Base-by-base conservation (phyloP, 2,329 filamentous ascomycete species). In the Exophiala alcalophila region DNA sequence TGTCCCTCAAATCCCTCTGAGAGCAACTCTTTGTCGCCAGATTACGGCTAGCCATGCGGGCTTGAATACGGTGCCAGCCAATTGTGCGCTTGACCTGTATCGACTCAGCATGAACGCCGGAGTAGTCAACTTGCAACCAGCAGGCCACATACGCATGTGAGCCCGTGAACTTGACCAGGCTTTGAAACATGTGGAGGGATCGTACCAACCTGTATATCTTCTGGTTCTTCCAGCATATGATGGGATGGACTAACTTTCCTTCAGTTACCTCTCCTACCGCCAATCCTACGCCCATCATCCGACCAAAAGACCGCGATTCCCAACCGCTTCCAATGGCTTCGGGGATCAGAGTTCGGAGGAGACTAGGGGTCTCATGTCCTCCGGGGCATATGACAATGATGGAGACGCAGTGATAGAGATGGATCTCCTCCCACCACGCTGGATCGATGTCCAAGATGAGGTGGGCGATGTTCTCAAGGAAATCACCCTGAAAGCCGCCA, bases 221-320 rank as follows among this genome's bases (percentile, higher is more conserved):
- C 28, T 23, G 28, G 20, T 23, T n/a, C n/a, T n/a, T n/a, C n/a
- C n/a, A n/a, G n/a, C n/a, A n/a, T n/a, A n/a, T n/a, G n/a, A n/a
- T n/a, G n/a, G n/a, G n/a, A n/a, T n/a, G n/a, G n/a, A n/a, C n/a
- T n/a, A n/a, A 66, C 59, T 54, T 58, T 57, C 29, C 7, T 44
- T 28, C 62, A 95, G 91, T 65, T 98, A 94, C 67, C 92, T 98
- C 65, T 97, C 92, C 67, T 98, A 97, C 76, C 90, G 92, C 61
- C 92, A 98, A 72, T 97, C 91, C 60, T 97, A 96, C 69, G 81
- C 89, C 59, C 92, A 97, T 67, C 90, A 96, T 65, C 92, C 92
- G 40, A 79, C 82, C 49, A 90, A 94, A 70, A 88, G 89, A 69
- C 80, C 81, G 55, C 83, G 83, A 59, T 85, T 84, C 70, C 66